phyloP scores from a whole-genome alignment of 768 basidiomycete species.

The Cubamyces sp. region DNA sequence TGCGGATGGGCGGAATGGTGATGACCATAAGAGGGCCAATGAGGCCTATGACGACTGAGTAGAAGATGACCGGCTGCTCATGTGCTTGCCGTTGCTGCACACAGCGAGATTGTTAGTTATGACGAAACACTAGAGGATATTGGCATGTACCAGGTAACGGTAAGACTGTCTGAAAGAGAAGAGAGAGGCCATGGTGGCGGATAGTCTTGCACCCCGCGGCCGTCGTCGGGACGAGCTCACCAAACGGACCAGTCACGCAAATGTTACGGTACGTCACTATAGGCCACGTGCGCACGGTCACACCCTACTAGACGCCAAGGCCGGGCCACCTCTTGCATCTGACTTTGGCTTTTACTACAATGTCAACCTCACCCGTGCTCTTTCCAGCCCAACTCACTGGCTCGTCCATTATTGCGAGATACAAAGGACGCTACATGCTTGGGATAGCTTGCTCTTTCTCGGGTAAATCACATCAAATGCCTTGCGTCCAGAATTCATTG shows the following conservation, averaged over 20 bases:
- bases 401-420: no score
- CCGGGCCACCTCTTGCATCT: no score
- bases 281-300: background rate
- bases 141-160: slow-evolving; percentile 39
- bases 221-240: background rate
- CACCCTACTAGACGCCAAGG: no score
- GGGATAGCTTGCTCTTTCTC: no score
- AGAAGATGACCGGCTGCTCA: slow-evolving; percentile 91
- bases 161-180: slow-evolving; percentile 54
- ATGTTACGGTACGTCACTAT: background rate
- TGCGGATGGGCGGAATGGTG: slow-evolving; percentile 78
- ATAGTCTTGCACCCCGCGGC: background rate
- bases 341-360: no score
- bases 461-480: no score
- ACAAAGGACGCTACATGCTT: no score
- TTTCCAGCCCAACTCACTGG: no score
- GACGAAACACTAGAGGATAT: background rate
- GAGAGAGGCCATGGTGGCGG: slow-evolving; percentile 48
- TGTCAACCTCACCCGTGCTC: no score
- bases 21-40: slow-evolving; percentile 78
- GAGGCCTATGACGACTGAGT: slow-evolving; percentile 73
- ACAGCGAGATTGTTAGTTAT: background rate
- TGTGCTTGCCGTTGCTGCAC: slow-evolving; percentile 86
- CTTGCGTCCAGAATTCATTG: no score
- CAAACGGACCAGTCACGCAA: background rate